These are phyloP conservation scores for Zygnema circumcarinatum DNA, from an alignment of 139 green algal genomes.

Conservation along the genomic window DNA sequence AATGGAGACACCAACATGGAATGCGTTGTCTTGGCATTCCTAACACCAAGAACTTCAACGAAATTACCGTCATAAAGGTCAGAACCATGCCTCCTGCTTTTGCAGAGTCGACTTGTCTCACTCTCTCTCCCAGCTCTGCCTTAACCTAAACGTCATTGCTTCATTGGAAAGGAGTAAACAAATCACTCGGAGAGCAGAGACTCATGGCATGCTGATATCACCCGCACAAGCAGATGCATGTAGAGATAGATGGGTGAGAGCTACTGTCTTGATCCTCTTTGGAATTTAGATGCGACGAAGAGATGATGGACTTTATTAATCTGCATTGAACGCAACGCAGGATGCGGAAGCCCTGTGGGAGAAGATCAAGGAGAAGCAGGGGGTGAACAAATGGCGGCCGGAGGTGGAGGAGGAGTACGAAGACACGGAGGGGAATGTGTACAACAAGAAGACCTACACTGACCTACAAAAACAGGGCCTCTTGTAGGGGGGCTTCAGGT, in stretches of 20 bases:
- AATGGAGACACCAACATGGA: slow-evolving; percentile 86
- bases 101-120: too few relatives aligned
- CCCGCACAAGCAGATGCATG: neutral
- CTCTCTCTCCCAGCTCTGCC: too few relatives aligned
- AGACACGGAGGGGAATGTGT: slow-evolving; percentile 85
- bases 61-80: slow-evolving; percentile 68
- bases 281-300: neutral
- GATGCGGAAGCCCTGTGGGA: slow-evolving; percentile 88
- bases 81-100: too few relatives aligned
- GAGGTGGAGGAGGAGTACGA: slow-evolving; percentile 69
- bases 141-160: too few relatives aligned
- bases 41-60: slow-evolving; percentile 94
- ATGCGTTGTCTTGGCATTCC: slow-evolving; percentile 95
- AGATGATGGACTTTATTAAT: neutral
- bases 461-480: slow-evolving; percentile 89
- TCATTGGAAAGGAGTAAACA: too few relatives aligned
- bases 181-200: too few relatives aligned
- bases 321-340: slow-evolving; percentile 21
- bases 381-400: slow-evolving; percentile 50
- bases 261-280: neutral
- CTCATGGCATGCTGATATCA: too few relatives aligned
- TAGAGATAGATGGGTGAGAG: neutral
- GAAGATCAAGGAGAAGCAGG: slow-evolving; percentile 73
- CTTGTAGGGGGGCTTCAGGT: slow-evolving; percentile 65
- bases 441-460: slow-evolving; percentile 85